Evolutionary conservation across 208 protist genomes (phyloP).

Genomic region (Crithidia expoeki): DNA sequence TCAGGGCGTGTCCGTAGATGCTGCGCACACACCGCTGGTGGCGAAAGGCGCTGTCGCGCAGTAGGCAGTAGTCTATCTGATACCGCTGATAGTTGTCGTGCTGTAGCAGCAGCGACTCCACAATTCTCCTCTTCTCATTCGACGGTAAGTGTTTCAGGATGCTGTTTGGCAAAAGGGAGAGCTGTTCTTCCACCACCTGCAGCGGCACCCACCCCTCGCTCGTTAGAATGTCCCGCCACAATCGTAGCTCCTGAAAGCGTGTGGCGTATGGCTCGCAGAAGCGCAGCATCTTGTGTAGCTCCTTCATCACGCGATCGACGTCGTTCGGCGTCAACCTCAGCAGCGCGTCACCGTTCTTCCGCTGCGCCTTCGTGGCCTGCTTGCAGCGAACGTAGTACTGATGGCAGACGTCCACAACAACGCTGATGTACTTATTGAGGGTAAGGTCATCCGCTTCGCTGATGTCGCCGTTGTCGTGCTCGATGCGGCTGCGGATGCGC

Average conservation of each 20-base stretch:
- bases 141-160: slow-evolving; percentile 16
- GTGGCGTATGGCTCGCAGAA: slow-evolving; percentile 37
- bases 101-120: slow-evolving; percentile 39
- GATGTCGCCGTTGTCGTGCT: slow-evolving; percentile 16
- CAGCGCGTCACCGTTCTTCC: slow-evolving; percentile 14
- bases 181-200: slow-evolving; percentile 27
- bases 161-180: slow-evolving; percentile 15
- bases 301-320: slow-evolving; percentile 30
- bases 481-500: slow-evolving; percentile 23
- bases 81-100: slow-evolving; percentile 62
- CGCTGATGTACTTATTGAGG: slow-evolving; percentile 31
- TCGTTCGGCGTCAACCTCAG: slow-evolving; percentile 18
- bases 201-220: slow-evolving; percentile 62
- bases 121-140: slow-evolving; percentile 20
- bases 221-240: slow-evolving; percentile 22
- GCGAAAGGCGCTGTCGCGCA: slow-evolving; percentile 31
- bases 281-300: slow-evolving; percentile 44
- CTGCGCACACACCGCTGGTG: slow-evolving; percentile 42
- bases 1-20: slow-evolving; percentile 41
- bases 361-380: slow-evolving; percentile 24
- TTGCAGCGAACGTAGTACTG: slow-evolving; percentile 25
- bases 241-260: slow-evolving; percentile 14
- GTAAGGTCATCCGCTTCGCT: slow-evolving; percentile 9
- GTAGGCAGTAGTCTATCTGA: slow-evolving; percentile 42
- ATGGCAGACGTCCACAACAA: slow-evolving; percentile 18